Evolutionary conservation across 495 filamentous ascomycete genomes (phyloP).

Genomic region (Xylaria bambusicola): DNA sequence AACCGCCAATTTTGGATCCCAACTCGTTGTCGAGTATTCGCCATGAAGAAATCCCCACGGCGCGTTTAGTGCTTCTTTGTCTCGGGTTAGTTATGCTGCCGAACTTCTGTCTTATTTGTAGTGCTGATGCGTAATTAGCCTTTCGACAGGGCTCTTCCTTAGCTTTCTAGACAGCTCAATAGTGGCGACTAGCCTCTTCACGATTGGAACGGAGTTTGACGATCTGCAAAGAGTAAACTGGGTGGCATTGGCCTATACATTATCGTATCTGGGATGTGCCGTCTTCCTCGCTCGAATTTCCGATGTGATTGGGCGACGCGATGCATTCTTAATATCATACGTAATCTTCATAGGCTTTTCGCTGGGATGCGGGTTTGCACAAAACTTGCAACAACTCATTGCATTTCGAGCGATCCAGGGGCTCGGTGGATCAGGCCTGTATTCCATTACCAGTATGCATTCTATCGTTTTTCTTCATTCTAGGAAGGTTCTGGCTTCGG

Average conservation of each 20-base stretch:
- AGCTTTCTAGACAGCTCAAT: conserved; percentile 49
- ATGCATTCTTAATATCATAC: conserved; percentile 48
- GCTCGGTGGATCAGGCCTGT: conserved; percentile 46
- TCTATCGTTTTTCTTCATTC: background rate
- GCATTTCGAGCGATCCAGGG: conserved; percentile 47
- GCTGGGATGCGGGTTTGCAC: conserved; percentile 51
- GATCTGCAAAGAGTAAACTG: conserved; percentile 42
- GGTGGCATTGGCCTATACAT: conserved; percentile 48
- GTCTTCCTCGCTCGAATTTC: conserved; percentile 54
- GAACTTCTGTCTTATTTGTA: background rate
- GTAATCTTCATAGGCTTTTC: conserved; percentile 59
- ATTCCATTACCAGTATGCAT: conserved; percentile 46
- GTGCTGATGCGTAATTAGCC: conserved; percentile 24
- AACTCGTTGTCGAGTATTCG: conserved; percentile 19
- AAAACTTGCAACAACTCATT: conserved; percentile 49
- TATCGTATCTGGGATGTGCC: conserved; percentile 47
- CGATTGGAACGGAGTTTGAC: conserved; percentile 44
- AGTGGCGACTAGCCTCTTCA: conserved; percentile 47
- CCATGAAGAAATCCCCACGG: conserved; percentile 21
- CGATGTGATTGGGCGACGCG: conserved; percentile 54
- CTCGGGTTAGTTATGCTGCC: conserved; percentile 24
- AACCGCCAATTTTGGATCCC: conserved; percentile 6
- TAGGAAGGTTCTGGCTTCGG: too few species aligned
- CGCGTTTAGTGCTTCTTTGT: conserved; percentile 24
- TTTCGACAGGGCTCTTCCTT: conserved; percentile 37